phyloP scores from a whole-genome alignment of 2,329 filamentous ascomycete species.

The Colletotrichum neosansevieriae region DNA sequence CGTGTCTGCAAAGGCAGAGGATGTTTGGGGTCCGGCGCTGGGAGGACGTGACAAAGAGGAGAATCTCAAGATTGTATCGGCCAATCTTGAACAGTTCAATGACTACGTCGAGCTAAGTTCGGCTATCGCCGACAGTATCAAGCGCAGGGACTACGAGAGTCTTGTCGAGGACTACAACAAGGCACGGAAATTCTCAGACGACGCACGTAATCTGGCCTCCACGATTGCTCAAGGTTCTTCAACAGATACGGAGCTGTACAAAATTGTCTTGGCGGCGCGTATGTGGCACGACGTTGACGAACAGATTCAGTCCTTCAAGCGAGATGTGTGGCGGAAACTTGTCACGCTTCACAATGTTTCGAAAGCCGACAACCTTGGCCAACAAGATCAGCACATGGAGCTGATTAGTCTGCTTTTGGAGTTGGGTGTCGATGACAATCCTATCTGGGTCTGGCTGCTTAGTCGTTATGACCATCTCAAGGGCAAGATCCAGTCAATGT shows the following conservation, averaged over 20 bases:
- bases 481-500: conserved; percentile 81
- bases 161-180: conserved; percentile 88
- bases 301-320: conserved; percentile 88
- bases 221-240: conserved; percentile 67
- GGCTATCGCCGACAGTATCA: conserved; percentile 84
- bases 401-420: conserved; percentile 91
- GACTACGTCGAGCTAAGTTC: conserved; percentile 86
- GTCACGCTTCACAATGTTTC: conserved; percentile 73
- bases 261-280: conserved; percentile 86
- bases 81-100: conserved; percentile 81
- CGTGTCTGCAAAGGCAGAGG: conserved; percentile 92
- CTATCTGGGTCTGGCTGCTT: conserved; percentile 95
- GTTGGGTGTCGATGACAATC: conserved; percentile 93
- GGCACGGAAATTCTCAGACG: conserved; percentile 84
- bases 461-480: conserved; percentile 92
- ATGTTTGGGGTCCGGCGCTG: conserved; percentile 95
- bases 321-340: conserved; percentile 87
- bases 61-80: conserved; percentile 81
- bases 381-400: conserved; percentile 89
- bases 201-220: conserved; percentile 76
- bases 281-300: conserved; percentile 97
- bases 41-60: conserved; percentile 93
- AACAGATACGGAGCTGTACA: conserved; percentile 84
- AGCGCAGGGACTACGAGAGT: conserved; percentile 88
- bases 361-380: conserved; percentile 59